Evolutionary conservation across 768 basidiomycete species (phyloP).

Genomic region (Agrocybe praecox): DNA sequence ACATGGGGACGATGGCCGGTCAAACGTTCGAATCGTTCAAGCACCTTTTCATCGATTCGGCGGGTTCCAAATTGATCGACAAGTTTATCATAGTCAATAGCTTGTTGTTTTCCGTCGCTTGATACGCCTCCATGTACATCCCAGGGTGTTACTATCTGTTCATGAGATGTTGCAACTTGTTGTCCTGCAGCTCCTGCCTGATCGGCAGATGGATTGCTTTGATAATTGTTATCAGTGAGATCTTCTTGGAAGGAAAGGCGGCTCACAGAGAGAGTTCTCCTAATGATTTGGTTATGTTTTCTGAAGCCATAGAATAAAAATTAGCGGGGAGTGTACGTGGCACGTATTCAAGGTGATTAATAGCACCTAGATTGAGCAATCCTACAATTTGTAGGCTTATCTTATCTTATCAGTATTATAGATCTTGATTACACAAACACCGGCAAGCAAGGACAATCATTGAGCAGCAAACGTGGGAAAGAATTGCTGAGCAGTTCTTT

Average conservation of each 20-base stretch:
- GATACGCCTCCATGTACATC: conserved; percentile 93
- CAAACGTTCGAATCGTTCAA: conserved; percentile 88
- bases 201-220: conserved; percentile 11
- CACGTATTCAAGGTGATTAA: not conserved
- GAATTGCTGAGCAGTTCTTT: conserved; percentile 16
- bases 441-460: conserved; percentile 26
- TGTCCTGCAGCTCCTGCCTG: conserved; percentile 4
- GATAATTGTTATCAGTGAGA: not conserved
- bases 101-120: conserved; percentile 86
- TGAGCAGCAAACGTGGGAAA: conserved; percentile 31
- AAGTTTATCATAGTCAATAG: conserved; percentile 97
- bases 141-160: conserved; percentile 95
- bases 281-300: conserved; percentile 6
- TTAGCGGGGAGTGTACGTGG: not conserved
- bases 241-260: too few relatives aligned
- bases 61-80: conserved; percentile 93
- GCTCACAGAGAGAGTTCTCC: conserved; percentile 18
- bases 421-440: conserved; percentile 19
- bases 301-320: conserved; percentile 12
- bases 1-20: conserved; percentile 90
- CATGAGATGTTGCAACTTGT: conserved; percentile 26
- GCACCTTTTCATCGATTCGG: conserved; percentile 69
- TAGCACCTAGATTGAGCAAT: not conserved
- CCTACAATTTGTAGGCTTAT: not conserved
- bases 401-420: conserved; percentile 19